phyloP scores from a whole-genome alignment of 208 protist species.

The Wallacemonas sp. region DNA sequence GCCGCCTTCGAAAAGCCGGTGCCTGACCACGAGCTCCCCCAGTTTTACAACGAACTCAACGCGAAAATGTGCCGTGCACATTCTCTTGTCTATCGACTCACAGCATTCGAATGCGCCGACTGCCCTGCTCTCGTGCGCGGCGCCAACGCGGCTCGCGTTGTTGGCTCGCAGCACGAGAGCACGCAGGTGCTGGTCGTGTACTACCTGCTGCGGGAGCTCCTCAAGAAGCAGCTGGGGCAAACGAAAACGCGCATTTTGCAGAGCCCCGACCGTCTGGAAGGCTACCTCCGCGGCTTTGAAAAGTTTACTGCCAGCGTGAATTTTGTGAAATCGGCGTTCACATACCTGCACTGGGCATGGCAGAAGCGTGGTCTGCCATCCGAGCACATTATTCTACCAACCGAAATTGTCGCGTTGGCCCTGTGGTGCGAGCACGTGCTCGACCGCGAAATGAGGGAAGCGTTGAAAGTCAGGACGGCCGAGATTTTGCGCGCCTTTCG shows the following conservation, averaged over 20 bases:
- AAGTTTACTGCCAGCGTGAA: slow-evolving; percentile 71
- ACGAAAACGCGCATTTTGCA: slow-evolving; percentile 35
- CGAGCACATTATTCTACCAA: slow-evolving; percentile 73
- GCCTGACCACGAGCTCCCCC: slow-evolving; percentile 29
- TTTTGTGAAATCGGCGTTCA: slow-evolving; percentile 68
- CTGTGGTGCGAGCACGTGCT: slow-evolving; percentile 63
- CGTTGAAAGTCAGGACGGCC: slow-evolving; percentile 42
- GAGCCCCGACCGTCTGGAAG: slow-evolving; percentile 33
- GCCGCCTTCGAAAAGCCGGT: slow-evolving; percentile 24
- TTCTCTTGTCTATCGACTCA: slow-evolving; percentile 55
- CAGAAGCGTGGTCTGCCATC: slow-evolving; percentile 70
- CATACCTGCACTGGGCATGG: slow-evolving; percentile 85
- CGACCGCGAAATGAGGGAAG: slow-evolving; percentile 28
- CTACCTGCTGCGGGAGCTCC: slow-evolving; percentile 71
- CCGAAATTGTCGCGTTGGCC: slow-evolving; percentile 62
- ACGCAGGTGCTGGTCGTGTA: slow-evolving; percentile 85
- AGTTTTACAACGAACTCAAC: slow-evolving; percentile 49
- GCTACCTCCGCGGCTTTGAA: slow-evolving; percentile 66
- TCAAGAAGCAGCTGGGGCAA: slow-evolving; percentile 58
- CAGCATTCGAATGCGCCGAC: slow-evolving; percentile 57
- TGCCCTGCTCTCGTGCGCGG: slow-evolving; percentile 69
- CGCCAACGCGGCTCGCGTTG: slow-evolving; percentile 43
- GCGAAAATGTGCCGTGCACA: slow-evolving; percentile 44
- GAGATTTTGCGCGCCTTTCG: slow-evolving; percentile 45
- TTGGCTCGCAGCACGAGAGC: slow-evolving; percentile 56